These are phyloP conservation scores for Yarrowia divulgata DNA, from an alignment of 805 yeast genomes.

Conservation along the genomic window DNA sequence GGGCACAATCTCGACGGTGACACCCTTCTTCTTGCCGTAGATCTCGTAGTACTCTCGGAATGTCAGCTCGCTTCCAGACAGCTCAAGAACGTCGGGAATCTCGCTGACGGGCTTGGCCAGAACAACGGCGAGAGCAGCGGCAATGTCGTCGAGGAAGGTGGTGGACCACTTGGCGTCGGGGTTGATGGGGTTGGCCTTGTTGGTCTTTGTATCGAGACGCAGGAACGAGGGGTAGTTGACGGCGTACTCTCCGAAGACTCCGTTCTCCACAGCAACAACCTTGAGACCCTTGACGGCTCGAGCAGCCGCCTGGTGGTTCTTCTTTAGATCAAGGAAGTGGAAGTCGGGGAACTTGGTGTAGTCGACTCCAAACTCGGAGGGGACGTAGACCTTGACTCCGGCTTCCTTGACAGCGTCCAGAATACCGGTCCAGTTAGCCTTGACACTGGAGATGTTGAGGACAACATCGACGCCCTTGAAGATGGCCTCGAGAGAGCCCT, in stretches of 20 bases:
- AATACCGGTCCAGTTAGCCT: conserved; percentile 50
- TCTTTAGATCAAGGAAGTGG: conserved; percentile 41
- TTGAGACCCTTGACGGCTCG: conserved; percentile 44
- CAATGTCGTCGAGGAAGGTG: conserved; percentile 46
- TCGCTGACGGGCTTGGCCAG: conserved; percentile 43
- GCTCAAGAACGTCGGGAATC: conserved; percentile 43
- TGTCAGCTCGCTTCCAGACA: conserved; percentile 42
- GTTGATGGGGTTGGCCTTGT: conserved; percentile 41
- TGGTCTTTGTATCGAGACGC: conserved; percentile 8
- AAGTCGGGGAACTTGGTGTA: conserved; percentile 31
- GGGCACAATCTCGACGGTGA: conserved; percentile 42
- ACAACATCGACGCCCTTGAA: conserved; percentile 61
- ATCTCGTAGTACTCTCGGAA: conserved; percentile 41
- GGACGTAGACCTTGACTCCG: conserved; percentile 60
- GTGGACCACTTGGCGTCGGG: conserved; percentile 40
- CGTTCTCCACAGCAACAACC: conserved; percentile 44
- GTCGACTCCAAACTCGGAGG: conserved; percentile 67
- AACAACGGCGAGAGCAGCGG: conserved; percentile 45
- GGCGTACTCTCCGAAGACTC: conserved; percentile 43
- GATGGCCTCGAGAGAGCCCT: conserved; percentile 43
- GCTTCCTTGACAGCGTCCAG: conserved; percentile 56
- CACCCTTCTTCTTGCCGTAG: conserved; percentile 45
- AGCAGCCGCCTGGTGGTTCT: conserved; percentile 42
- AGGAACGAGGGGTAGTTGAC: conserved; percentile 26
- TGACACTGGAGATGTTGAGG: conserved; percentile 55